Conservation (phyloP, 2,329 filamentous ascomycete genomes). For the Alternaria ventricosa region DNA sequence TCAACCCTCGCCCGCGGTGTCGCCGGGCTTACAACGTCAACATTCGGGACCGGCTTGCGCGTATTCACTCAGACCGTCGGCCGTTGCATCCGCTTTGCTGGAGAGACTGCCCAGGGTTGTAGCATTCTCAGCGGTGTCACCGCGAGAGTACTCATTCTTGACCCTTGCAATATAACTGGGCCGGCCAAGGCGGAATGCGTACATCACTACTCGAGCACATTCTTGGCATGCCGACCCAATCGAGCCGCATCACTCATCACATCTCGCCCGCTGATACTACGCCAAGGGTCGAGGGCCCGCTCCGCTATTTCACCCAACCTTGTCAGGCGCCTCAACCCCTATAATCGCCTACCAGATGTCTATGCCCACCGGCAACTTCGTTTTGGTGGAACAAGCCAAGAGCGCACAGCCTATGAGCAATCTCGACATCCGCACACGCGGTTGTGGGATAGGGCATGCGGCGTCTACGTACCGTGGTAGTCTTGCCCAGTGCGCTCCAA, state of each 20-base stretch:
- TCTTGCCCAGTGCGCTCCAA: slow-evolving; percentile 11
- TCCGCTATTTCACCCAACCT: slow-evolving; percentile 26
- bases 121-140: slow-evolving; percentile 32
- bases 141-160: slow-evolving; percentile 24
- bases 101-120: slow-evolving; percentile 26
- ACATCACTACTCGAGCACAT: slow-evolving; percentile 18
- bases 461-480: slow-evolving; percentile 19
- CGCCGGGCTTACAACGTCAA: background rate
- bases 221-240: slow-evolving; percentile 33
- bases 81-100: slow-evolving; percentile 12
- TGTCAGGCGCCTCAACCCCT: slow-evolving; percentile 21
- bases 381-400: slow-evolving; percentile 21
- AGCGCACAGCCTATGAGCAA: slow-evolving; percentile 17
- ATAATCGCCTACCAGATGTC: slow-evolving; percentile 12
- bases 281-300: slow-evolving; percentile 31
- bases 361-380: slow-evolving; percentile 1
- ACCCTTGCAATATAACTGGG: slow-evolving; percentile 26
- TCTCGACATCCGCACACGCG: slow-evolving; percentile 12
- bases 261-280: slow-evolving; percentile 22
- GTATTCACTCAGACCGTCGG: slow-evolving; percentile 1
- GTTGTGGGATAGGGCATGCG: slow-evolving; percentile 7
- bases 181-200: slow-evolving; percentile 32
- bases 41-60: background rate
- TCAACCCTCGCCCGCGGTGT: slow-evolving; percentile 9
- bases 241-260: slow-evolving; percentile 8